These are phyloP conservation scores for Phalaenopsis hybrid DNA, from an alignment of 116 monocot genomes.

Conservation along the genomic window DNA sequence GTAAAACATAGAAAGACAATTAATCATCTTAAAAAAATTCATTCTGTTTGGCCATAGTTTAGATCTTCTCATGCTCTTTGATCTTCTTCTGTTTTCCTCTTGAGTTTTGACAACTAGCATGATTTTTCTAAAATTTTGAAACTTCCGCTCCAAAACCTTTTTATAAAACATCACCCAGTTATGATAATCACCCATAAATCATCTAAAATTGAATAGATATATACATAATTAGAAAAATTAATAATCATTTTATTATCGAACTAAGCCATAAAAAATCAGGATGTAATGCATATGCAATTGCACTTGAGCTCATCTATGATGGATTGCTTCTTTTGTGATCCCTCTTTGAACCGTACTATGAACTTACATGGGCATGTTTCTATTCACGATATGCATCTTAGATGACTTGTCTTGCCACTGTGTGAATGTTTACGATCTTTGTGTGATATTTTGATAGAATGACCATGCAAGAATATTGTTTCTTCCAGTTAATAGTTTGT, in stretches of 20 bases:
- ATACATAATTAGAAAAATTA: background rate
- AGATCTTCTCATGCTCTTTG: too few species aligned
- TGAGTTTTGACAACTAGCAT: background rate
- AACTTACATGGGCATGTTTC: background rate
- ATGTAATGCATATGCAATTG: background rate
- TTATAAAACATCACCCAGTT: background rate
- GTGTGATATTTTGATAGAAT: background rate
- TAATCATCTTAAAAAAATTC: background rate
- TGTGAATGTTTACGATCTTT: background rate
- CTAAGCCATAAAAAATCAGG: background rate
- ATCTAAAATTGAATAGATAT: background rate
- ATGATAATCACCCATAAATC: background rate
- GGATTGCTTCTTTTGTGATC: background rate
- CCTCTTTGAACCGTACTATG: background rate
- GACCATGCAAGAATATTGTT: background rate
- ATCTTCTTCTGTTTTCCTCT: background rate
- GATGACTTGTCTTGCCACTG: background rate
- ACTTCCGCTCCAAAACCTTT: background rate
- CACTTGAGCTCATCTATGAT: background rate
- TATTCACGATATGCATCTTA: background rate
- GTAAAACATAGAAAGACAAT: background rate
- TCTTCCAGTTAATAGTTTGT: background rate
- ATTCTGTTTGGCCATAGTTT: background rate
- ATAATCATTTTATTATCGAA: background rate
- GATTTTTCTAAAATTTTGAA: background rate